A percentile compares a stretch with the other conserved stretches of the same genome.
Evolutionary conservation across 305 asterid species (phyloP).

Genomic region (Solanum hybrid): DNA sequence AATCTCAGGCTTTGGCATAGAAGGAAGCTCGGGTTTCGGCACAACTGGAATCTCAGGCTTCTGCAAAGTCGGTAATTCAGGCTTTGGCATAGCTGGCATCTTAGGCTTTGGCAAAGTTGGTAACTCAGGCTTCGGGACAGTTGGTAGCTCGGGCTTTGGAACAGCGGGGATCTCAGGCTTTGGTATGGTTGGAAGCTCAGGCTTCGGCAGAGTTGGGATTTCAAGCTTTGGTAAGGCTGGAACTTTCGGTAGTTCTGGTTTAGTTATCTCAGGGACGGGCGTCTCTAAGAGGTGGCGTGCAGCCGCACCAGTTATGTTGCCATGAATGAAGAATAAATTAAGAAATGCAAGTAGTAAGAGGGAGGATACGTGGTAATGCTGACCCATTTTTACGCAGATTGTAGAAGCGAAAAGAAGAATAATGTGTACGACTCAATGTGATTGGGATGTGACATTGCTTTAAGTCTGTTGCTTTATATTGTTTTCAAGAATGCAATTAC

Average conservation of each 20-base stretch:
- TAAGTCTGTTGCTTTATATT: not conserved
- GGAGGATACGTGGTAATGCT: not conserved
- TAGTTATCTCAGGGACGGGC: slow-evolving; percentile 1
- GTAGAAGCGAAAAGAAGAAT: not conserved
- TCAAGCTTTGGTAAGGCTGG: slow-evolving; percentile 9
- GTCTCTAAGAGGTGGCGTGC: slow-evolving; percentile 22
- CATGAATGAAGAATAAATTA: not conserved
- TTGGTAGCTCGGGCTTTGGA: not conserved
- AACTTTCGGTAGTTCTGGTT: slow-evolving; percentile 12
- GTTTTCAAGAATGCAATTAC: not conserved
- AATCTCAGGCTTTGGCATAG: slow-evolving; percentile 2
- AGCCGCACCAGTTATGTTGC: not conserved
- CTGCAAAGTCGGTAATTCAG: not conserved
- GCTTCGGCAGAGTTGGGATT: not conserved
- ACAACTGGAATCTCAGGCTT: slow-evolving; percentile 8
- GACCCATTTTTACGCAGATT: not conserved
- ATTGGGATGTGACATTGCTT: not conserved
- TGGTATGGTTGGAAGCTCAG: slow-evolving; percentile 8
- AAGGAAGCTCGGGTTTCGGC: slow-evolving; percentile 2
- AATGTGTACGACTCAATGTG: not conserved
- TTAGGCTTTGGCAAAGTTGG: slow-evolving; percentile 7
- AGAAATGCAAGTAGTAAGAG: slow-evolving; percentile 3
- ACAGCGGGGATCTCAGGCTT: not conserved
- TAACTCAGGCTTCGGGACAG: not conserved
- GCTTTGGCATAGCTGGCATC: not conserved